Evolutionary conservation across 257 asterid species (phyloP), one percentile per base, ranked within the genome.

Genomic region (Solanum chiquidenum): DNA sequence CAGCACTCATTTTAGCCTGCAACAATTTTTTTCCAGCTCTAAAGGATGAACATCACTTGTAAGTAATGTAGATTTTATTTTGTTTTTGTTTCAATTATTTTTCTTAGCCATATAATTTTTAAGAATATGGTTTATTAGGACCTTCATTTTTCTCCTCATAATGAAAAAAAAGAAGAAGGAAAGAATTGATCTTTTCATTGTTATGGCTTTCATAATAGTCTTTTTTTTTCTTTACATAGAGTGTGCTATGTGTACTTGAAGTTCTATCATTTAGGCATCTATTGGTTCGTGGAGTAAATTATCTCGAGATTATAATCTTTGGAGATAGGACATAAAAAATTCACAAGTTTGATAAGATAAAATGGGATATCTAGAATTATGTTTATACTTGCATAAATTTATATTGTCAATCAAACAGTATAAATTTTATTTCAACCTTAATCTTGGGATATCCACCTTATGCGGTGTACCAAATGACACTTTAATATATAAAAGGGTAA

Each of bases 331-430:
- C 3, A 62, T 0, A n/a, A 23, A 4, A 62, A 2, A 44, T 0
- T 62, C 2, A 0, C 31, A 58, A 58, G 11, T 58, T 58, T 58
- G 27, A 58, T 58, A 0, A 2, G 11, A 55, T 55, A 55, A 1
- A 12, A 0, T 55, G 66, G 10, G 0, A 21, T 21, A 55, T 55
- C 0, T 1, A 52, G n/a, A 1, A 52, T 18, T 52, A 55, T 0
- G 64, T 18, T 49, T 49, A 49, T 14, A 49, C 0, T 49, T 23
- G 16, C 0, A 14, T 49, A 16, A 16, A 20, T 58, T 58, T 58
- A 20, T 58, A 58, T 0, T 0, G 5, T 58, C 25, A 7, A 58
- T 0, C 25, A 58, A 20, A 58, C 0, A 20, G 0, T 55, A 55
- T 20, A 49, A 49, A 1, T 49, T 49, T 49, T 49, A 14, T 49